Evolutionary conservation across 2,329 filamentous ascomycete species (phyloP).

Genomic region (Hymenoscyphus albidus): DNA sequence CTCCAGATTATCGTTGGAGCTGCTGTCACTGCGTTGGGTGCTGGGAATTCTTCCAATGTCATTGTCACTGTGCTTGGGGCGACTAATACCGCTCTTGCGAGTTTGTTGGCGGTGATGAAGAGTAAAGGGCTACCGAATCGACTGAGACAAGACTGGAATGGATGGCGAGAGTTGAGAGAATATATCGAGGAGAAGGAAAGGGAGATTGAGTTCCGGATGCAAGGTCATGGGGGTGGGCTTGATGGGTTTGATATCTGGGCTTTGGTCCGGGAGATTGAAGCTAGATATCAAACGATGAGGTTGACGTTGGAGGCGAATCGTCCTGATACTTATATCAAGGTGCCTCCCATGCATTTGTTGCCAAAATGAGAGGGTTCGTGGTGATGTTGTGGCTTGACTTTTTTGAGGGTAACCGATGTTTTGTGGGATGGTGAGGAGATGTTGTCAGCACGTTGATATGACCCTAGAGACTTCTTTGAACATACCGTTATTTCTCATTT

Average conservation of each 20-base stretch:
- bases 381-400: neutral
- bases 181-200: slow-evolving; percentile 49
- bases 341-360: slow-evolving; percentile 6
- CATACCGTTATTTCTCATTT: neutral
- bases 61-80: slow-evolving; percentile 56
- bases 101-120: slow-evolving; percentile 53
- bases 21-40: slow-evolving; percentile 44
- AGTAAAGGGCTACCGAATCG: slow-evolving; percentile 46
- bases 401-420: neutral
- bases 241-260: slow-evolving; percentile 30
- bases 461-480: neutral
- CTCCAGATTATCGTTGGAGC: slow-evolving; percentile 46
- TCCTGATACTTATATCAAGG: slow-evolving; percentile 38
- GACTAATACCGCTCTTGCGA: slow-evolving; percentile 59
- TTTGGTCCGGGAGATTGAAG: slow-evolving; percentile 18
- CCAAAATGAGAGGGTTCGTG: neutral
- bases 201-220: slow-evolving; percentile 37
- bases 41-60: slow-evolving; percentile 44
- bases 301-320: slow-evolving; percentile 41
- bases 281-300: slow-evolving; percentile 43
- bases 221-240: slow-evolving; percentile 41
- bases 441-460: neutral
- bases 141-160: slow-evolving; percentile 43
- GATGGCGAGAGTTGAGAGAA: slow-evolving; percentile 45
- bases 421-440: neutral